Evolutionary conservation across 1,284 basidiomycete genomes (phyloP), one percentile per base, ranked within the genome.

Genomic region (Termitomyces sp.): DNA sequence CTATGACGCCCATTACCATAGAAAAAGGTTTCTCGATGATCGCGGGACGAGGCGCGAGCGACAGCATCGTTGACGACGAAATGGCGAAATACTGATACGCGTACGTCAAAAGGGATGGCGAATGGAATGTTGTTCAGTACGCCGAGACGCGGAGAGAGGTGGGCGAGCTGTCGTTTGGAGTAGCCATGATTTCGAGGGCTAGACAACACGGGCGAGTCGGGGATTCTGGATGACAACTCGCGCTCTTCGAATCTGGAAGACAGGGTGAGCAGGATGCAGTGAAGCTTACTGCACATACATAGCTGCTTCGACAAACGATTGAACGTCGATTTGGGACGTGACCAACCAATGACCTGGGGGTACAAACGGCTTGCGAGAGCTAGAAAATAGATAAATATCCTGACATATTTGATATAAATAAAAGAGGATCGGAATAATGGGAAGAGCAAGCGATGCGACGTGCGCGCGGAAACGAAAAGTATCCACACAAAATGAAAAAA

Each of bases 51-150:
- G 24, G 43, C 33, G 19, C 34, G 42, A 34, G 36, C 52, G 1
- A 66, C 58, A 63, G 67, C 75, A 65, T 93, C 89, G 57, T 80
- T 84, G 60, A 74, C 65, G 47, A 97, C 81, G 66, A 96, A 97
- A 53, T 83, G 76, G 28, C 92, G 80, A 72, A 98, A 98, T 45
- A 98, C 94, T 43, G 86, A 80, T 6, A 98, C 90, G 19, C 96
- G 86, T 0, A 87, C 84, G 56, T 91, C 87, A 70, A 99, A 99
- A 0, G 95, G 96, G 55, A 99, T 91, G 12, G 94, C 86, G 73
- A 99, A 98, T 0, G 96, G 97, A 51, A 98, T 91, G 68, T 98
- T 95, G 74, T 98, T 94, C 50, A 99, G 81, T 28, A 98, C 81
- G 3, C 92, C 92, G 1, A 98, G 80, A 3, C 94, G 85, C 0